Evolutionary conservation across 306 rosid genomes (phyloP).

Genomic region (Phaseolus lunatus): DNA sequence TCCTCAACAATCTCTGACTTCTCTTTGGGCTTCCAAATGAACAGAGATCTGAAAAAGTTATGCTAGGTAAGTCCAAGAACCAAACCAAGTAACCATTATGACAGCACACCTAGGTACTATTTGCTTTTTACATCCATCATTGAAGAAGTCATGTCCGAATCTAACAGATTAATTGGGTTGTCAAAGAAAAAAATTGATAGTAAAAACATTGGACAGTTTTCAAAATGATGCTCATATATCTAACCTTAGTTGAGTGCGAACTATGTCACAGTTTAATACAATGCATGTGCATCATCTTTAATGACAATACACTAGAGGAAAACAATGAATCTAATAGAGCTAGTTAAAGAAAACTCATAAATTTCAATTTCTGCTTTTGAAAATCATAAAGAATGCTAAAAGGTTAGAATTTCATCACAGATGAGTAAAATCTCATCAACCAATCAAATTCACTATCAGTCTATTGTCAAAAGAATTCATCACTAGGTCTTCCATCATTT

Average conservation of each 20-base stretch:
- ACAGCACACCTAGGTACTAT: neutral
- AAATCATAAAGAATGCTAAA: constrained; percentile 7
- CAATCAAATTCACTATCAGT: neutral
- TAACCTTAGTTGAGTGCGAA: neutral
- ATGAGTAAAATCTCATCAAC: neutral
- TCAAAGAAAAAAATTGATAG: constrained; percentile 13
- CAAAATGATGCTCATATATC: neutral
- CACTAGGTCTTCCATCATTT: neutral
- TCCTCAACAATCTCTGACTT: constrained; percentile 60
- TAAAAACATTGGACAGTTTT: neutral
- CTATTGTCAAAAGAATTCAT: constrained; percentile 5
- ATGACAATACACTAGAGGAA: neutral
- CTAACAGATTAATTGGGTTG: neutral
- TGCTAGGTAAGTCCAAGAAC: constrained; percentile 33
- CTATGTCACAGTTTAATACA: neutral
- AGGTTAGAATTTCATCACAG: neutral
- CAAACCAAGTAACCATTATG: constrained; percentile 18
- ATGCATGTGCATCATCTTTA: neutral
- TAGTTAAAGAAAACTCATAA: constrained; percentile 12
- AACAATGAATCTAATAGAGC: neutral
- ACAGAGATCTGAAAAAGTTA: constrained; percentile 67
- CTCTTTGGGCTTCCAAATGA: constrained; percentile 92
- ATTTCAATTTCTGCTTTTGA: neutral
- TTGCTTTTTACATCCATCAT: constrained; percentile 15
- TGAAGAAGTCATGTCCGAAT: constrained; percentile 7